Evolutionary conservation across 2,329 filamentous ascomycete species (phyloP), one percentile per base, ranked within the genome.

Genomic region (Aspergillus ustus): DNA sequence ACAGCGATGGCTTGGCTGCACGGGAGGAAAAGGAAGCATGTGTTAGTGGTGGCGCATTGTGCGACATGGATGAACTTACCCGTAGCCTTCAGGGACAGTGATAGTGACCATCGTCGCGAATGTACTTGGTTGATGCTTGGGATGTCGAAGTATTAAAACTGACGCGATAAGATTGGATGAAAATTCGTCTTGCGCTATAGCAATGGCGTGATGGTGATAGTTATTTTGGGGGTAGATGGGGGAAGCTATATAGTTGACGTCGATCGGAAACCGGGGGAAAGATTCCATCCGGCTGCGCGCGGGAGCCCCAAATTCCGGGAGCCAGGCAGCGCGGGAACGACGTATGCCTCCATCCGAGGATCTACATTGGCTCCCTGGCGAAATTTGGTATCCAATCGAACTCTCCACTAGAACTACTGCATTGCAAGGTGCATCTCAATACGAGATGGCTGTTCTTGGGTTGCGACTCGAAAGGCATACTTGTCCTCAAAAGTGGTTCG

Each of bases 1-100:
- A 85, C 76, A 68, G 80, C 77, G 70, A 87, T 77, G 73, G 86
- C 84, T 72, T 83, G 83, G 74, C 87, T 88, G 54, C 50, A 15
- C 11, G 34, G 22, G 29, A 50, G 20, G 31, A 37, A 20, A 22
- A 28, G 19, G 4, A 15, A 11, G 45, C 19, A 22, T 28, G 20
- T 31, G n/a, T n/a, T 45, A 28, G 25, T 7, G 3, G n/a, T 20
- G 7, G n/a, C 19, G 20, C 34, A 43, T 3, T 40, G 4, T 57
- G 46, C 2, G 20, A 43, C 4, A 11, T n/a, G 31, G 7, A 49
- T 40, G 29, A 50, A 66, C 76, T 62, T 73, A 82, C 81, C 81
- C 82, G 69, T 83, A 84, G 71, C 81, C 80, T 29, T 77, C 74
- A 25, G 81, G 81, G 40, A 84, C 59, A 31, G 73, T 76, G 66